These are phyloP conservation scores for Didymella sp. DNA, from an alignment of 2,329 filamentous ascomycete genomes.

Conservation along the genomic window DNA sequence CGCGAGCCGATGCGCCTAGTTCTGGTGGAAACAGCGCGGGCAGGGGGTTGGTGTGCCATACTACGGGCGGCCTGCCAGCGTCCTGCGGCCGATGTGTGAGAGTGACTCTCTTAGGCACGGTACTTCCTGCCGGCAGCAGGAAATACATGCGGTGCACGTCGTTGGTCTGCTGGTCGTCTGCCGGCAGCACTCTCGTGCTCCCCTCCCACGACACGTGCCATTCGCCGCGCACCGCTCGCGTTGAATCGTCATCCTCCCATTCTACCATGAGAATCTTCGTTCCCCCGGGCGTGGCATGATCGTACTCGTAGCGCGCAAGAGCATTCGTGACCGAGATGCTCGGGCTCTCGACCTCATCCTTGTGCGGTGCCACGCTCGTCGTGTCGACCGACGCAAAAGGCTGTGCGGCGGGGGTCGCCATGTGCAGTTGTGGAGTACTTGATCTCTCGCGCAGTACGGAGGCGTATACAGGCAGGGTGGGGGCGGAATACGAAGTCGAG, in stretches of 20 bases:
- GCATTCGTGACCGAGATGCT: constrained; percentile 62
- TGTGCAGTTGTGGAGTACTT: constrained; percentile 33
- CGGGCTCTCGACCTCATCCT: constrained; percentile 55
- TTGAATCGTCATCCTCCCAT: constrained; percentile 72
- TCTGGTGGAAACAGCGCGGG: constrained; percentile 86
- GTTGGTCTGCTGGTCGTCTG: constrained; percentile 62
- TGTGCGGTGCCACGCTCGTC: constrained; percentile 35
- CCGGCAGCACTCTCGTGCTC: constrained; percentile 74
- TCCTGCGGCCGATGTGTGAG: constrained; percentile 62
- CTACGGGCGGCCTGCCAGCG: constrained; percentile 52
- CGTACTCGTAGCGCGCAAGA: constrained; percentile 88
- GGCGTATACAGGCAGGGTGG: constrained; percentile 41
- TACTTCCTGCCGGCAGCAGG: constrained; percentile 74
- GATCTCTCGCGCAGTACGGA: constrained; percentile 33
- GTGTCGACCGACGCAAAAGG: constrained; percentile 55
- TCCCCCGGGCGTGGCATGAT: constrained; percentile 74
- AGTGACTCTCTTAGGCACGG: constrained; percentile 74
- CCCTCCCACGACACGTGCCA: constrained; percentile 88
- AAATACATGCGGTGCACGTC: constrained; percentile 75
- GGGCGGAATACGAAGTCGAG: constrained; percentile 40
- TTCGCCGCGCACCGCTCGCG: constrained; percentile 56
- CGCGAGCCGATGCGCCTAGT: constrained; percentile 69
- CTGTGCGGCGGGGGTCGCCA: constrained; percentile 45
- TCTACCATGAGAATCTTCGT: constrained; percentile 95
- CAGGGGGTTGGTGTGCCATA: constrained; percentile 75